Percentiles rank a stretch among this genome's conserved stretches.
Conservation (phyloP, 768 basidiomycete species). For the Russula vinacea region DNA sequence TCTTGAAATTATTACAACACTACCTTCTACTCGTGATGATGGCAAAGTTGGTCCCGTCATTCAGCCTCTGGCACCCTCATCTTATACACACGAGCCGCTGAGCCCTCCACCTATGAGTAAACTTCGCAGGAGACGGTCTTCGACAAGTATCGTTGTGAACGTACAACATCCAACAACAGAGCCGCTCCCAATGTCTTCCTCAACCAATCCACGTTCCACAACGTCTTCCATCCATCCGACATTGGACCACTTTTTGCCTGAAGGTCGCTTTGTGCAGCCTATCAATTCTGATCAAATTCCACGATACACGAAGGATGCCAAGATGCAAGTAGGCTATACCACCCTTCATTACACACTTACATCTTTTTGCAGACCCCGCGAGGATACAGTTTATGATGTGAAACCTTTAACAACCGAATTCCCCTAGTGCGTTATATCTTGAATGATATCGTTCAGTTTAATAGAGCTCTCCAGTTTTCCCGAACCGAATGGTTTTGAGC, state of each 20-base stretch:
- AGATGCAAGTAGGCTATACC: neutral
- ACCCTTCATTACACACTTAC: neutral
- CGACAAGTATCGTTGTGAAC: neutral
- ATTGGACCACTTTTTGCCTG: neutral
- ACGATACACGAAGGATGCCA: conserved; percentile 8
- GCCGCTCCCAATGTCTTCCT: neutral
- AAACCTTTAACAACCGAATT: conserved; percentile 3
- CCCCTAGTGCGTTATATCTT: conserved; percentile 2
- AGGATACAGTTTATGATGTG: neutral
- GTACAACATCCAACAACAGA: conserved; percentile 5
- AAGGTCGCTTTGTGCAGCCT: neutral
- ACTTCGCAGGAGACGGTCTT: neutral
- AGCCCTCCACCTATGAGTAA: neutral
- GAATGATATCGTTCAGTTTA: neutral
- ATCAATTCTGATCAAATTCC: conserved; percentile 24
- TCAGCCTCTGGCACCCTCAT: neutral
- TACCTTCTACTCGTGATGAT: neutral
- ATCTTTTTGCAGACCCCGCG: conserved; percentile 7
- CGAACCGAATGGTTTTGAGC: neutral
- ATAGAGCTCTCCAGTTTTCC: neutral
- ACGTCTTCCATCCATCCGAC: neutral
- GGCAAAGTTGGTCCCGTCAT: neutral
- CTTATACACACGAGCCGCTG: neutral
- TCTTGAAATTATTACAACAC: neutral
- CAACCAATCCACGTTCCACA: too few species aligned